Percentiles rank a stretch among this genome's conserved stretches.
These are phyloP conservation scores for Phytophthora ramorum DNA, from an alignment of 352 stramenopile species.

Conservation along the genomic window DNA sequence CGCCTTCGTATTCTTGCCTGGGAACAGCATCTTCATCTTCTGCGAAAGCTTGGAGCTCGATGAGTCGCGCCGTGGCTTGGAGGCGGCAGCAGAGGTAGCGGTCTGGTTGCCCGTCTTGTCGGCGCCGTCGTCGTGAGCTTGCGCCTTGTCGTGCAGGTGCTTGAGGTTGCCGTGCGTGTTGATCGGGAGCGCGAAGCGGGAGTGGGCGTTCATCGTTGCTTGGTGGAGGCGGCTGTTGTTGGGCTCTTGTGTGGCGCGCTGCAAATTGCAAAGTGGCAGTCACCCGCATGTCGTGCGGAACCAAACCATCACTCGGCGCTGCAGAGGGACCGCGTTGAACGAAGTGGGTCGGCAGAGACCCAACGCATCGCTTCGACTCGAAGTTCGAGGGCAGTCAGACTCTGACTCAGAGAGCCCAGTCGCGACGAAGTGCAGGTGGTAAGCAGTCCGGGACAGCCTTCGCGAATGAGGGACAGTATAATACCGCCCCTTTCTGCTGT, in stretches of 20 bases:
- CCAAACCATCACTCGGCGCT: constrained; percentile 3
- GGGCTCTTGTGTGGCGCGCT: constrained; percentile 1
- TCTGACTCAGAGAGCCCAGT: neutral
- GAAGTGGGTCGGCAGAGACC: neutral
- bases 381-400: neutral
- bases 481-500: neutral
- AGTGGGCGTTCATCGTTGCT: constrained; percentile 26
- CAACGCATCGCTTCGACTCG: neutral
- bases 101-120: constrained; percentile 10
- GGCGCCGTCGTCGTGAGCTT: constrained; percentile 2
- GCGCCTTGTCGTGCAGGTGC: constrained; percentile 22
- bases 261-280: constrained; percentile 30
- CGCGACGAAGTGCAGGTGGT: neutral
- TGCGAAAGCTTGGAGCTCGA: constrained; percentile 16
- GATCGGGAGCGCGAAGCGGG: constrained; percentile 25
- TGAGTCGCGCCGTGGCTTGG: constrained; percentile 9
- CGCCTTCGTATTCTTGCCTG: constrained; percentile 6
- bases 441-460: neutral
- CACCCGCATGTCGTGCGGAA: neutral
- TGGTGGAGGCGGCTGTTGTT: neutral
- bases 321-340: no score
- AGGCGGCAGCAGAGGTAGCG: neutral
- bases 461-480: neutral
- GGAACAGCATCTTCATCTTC: constrained; percentile 32
- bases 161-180: constrained; percentile 33